Evolutionary conservation across 2,329 filamentous ascomycete genomes (phyloP).

Genomic region (Coniochaeta ligniaria): DNA sequence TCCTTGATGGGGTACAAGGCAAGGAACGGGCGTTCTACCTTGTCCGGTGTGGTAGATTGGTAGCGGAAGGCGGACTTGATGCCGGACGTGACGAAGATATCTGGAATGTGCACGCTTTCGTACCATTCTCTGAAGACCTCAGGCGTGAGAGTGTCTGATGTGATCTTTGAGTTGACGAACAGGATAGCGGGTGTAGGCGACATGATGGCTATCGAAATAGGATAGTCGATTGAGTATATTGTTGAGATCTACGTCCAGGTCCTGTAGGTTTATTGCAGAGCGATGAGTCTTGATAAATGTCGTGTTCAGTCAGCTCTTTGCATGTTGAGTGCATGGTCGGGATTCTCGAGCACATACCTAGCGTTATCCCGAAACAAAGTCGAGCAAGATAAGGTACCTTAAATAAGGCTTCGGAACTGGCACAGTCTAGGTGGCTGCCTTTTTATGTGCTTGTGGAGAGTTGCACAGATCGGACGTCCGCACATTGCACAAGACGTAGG

Average conservation of each 20-base stretch:
- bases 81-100: constrained; percentile 6
- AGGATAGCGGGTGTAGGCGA: constrained; percentile 4
- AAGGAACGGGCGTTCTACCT: constrained; percentile 4
- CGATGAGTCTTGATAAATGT: no score
- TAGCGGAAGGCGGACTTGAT: constrained; percentile 5
- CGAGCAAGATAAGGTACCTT: background rate
- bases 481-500: background rate
- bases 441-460: background rate
- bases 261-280: no score
- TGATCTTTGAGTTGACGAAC: constrained; percentile 7
- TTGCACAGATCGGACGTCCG: background rate
- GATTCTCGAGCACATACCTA: background rate
- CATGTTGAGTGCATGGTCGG: background rate
- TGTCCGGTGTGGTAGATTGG: background rate
- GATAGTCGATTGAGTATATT: background rate
- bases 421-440: background rate
- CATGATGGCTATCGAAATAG: background rate
- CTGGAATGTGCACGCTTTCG: constrained; percentile 11
- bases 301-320: background rate
- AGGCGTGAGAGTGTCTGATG: constrained; percentile 1
- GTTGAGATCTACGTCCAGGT: background rate
- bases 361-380: background rate
- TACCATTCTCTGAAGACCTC: constrained; percentile 9
- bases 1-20: constrained; percentile 9
- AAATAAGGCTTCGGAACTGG: background rate